These are phyloP conservation scores for Polytrichum commune DNA, from an alignment of 225 moss, liverwort and hornwort genomes.

Conservation along the genomic window DNA sequence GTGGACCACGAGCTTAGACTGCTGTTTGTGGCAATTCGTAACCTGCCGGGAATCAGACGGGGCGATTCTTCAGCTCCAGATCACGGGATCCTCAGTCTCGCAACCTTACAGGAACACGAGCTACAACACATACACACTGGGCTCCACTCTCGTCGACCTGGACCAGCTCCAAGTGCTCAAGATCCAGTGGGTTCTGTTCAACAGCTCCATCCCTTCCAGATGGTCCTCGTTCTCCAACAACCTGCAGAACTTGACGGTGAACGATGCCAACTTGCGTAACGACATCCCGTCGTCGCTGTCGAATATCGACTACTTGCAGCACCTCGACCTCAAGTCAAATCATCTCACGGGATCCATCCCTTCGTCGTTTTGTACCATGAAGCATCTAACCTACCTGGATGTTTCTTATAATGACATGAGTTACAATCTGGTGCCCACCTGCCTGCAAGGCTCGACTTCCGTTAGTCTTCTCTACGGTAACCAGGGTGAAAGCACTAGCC, in stretches of 20 bases:
- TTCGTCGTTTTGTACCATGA: slow-evolving; percentile 32
- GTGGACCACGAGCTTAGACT: slow-evolving; percentile 25
- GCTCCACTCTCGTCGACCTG: slow-evolving; percentile 25
- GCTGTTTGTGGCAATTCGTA: slow-evolving; percentile 43
- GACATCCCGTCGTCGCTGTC: slow-evolving; percentile 45
- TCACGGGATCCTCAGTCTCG: slow-evolving; percentile 25
- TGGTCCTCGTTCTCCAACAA: slow-evolving; percentile 40
- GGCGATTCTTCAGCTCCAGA: slow-evolving; percentile 22
- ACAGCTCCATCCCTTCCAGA: slow-evolving; percentile 27
- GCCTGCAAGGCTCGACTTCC: slow-evolving; percentile 9
- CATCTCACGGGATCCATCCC: slow-evolving; percentile 56
- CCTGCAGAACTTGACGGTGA: slow-evolving; percentile 32
- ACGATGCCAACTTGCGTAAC: slow-evolving; percentile 47
- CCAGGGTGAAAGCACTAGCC: slow-evolving; percentile 23
- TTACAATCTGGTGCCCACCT: slow-evolving; percentile 18
- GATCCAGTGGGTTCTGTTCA: slow-evolving; percentile 48
- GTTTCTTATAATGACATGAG: slow-evolving; percentile 40
- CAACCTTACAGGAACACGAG: slow-evolving; percentile 24
- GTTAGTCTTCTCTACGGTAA: neutral
- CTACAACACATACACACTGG: neutral
- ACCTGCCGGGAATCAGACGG: slow-evolving; percentile 37
- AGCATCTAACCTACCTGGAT: slow-evolving; percentile 36
- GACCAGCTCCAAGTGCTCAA: slow-evolving; percentile 25
- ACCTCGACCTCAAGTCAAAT: slow-evolving; percentile 37
- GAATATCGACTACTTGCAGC: slow-evolving; percentile 37